Evolutionary conservation across 192 early-diverging fungal genomes (phyloP), one percentile per base, ranked within the genome.

Genomic region (Dissophora globulifera): DNA sequence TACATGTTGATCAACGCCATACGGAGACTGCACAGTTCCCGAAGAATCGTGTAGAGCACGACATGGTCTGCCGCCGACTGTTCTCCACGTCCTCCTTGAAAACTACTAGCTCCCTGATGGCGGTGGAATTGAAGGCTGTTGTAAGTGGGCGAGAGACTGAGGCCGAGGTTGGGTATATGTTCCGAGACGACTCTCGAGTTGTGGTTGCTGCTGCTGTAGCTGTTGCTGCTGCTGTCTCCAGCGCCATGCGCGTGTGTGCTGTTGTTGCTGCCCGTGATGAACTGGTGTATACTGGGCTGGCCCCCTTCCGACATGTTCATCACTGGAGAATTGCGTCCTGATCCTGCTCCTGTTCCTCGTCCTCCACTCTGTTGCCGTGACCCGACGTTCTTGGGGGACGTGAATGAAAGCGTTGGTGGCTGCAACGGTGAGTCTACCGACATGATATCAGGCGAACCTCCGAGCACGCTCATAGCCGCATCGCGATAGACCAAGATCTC

Each of bases 1-100:
- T 75, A 80, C 79, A 75, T 43, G 38, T 47, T 38, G 25, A 75
- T 80, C 45, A 75, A 27, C 1, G 22, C 23, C 50, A 69, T 63
- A 4, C 79, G 58, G 16, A 75, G 45, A 26, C 17, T 63, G 23
- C 79, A 80, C 4, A 80, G 51, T 22, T 74, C 79, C 22, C 51
- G 54, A 25, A 80, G 48, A 58, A 67, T 68, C 2, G 58, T 62
- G 53, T 76, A 76, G 2, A 76, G 52, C 17, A 76, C 64, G 43
- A 76, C 33, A 40, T 76, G 72, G 45, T 76, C 72, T 1, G 72
- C 72, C 3, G 46, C 64, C 17, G 45, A 30, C 2, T 64, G 54
- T 7, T 62, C 62, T 40, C 58, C 65, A 17, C 38, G 35, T 11
- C 61, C 61, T 23, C 32, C n/a, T 16, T 52, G 23, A 33, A 19